A percentile compares a stretch with the other conserved stretches of the same genome.
Conservation (phyloP, 805 yeast genomes). For the Candida golubevii region DNA sequence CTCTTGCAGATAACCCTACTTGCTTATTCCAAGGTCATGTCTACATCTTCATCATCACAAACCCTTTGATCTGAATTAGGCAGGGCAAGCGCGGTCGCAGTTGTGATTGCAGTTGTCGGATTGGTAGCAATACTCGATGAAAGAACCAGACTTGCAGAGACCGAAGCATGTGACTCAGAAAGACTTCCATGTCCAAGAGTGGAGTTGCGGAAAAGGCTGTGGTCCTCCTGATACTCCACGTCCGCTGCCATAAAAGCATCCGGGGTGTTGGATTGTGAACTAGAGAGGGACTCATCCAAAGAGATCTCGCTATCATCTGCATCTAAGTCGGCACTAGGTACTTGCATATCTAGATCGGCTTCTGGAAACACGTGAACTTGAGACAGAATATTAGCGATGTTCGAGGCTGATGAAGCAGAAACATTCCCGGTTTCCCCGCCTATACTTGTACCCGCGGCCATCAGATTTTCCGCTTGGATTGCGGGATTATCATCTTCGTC, state of each 20-base stretch:
- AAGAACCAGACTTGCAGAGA: conserved; percentile 5
- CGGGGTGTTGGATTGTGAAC: conserved; percentile 30
- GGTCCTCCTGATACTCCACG: conserved; percentile 43
- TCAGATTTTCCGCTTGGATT: conserved; percentile 16
- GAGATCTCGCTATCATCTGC: conserved; percentile 18
- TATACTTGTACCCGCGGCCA: conserved; percentile 2
- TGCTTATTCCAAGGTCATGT: conserved; percentile 41
- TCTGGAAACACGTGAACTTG: conserved; percentile 5
- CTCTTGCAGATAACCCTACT: no score
- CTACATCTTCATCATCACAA: conserved; percentile 35
- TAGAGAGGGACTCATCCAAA: conserved; percentile 8
- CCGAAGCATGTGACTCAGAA: conserved; percentile 8
- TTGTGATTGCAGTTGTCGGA: conserved; percentile 10
- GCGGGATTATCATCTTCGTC: conserved; percentile 9
- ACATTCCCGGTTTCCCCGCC: conserved; percentile 2
- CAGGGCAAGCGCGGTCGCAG: conserved; percentile 17
- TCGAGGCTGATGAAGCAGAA: neutral
- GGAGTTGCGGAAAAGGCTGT: conserved; percentile 17
- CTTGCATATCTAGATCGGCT: conserved; percentile 15
- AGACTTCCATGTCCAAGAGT: conserved; percentile 6
- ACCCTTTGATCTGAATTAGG: conserved; percentile 12
- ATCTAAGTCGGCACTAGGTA: conserved; percentile 16
- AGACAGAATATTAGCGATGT: neutral
- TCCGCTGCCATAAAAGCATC: conserved; percentile 48
- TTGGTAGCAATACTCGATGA: conserved; percentile 3